Evolutionary conservation across 345 rosid species (phyloP).

Genomic region (Zanthoxylum bungeanum): DNA sequence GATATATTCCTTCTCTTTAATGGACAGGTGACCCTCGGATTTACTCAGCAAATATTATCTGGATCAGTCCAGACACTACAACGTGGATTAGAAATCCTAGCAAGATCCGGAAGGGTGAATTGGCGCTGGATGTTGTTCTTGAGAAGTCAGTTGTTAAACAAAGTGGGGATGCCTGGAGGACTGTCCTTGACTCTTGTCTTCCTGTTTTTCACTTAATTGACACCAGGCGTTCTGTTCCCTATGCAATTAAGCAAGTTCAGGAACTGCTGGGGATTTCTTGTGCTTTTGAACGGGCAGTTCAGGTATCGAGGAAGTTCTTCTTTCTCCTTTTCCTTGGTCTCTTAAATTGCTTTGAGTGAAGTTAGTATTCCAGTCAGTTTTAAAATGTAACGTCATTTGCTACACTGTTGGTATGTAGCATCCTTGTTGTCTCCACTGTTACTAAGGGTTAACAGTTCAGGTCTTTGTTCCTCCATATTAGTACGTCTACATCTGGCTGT

Average conservation of each 20-base stretch:
- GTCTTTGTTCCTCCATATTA: not conserved
- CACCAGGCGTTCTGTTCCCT: conserved; percentile 77
- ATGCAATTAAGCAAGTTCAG: conserved; percentile 85
- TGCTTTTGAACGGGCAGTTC: conserved; percentile 89
- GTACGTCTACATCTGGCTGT: not conserved
- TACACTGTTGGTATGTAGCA: not conserved
- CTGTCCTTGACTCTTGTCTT: conserved; percentile 80
- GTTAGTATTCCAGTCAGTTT: not conserved
- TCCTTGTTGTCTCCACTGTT: not conserved
- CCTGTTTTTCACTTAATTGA: conserved; percentile 79
- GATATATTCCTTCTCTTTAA: conserved; percentile 12
- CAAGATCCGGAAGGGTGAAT: conserved; percentile 54
- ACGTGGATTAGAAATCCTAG: conserved; percentile 67
- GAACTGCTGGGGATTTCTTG: conserved; percentile 85
- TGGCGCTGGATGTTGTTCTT: conserved; percentile 69
- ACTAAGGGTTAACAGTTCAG: not conserved
- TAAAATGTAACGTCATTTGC: not conserved
- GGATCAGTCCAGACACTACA: conserved; percentile 69
- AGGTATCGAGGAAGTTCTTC: conserved; percentile 39
- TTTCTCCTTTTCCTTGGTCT: not conserved
- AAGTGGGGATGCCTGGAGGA: conserved; percentile 97
- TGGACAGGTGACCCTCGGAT: conserved; percentile 83
- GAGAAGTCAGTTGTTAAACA: conserved; percentile 70
- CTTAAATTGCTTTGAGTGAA: not conserved
- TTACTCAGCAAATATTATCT: conserved; percentile 60